A percentile compares a stretch with the other conserved stretches of the same genome.
These are phyloP conservation scores for Phialemoniopsis sp. DNA, from an alignment of 2,329 filamentous ascomycete genomes.

Conservation along the genomic window DNA sequence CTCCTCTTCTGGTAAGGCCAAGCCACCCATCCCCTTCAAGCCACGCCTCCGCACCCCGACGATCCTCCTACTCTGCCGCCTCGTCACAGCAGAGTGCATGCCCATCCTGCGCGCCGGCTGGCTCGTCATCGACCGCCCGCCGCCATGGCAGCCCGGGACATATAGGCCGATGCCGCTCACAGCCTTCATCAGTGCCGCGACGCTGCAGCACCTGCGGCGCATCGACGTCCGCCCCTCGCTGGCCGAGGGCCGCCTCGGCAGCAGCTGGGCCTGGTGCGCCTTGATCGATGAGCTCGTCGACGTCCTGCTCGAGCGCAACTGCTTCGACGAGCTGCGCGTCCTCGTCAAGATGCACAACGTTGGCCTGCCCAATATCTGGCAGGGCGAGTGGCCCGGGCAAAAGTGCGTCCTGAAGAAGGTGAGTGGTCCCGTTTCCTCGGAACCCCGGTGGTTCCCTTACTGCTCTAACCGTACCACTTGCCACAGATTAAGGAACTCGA, in stretches of 20 bases:
- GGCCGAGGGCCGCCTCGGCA: slow-evolving; percentile 16
- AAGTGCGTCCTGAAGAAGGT: neutral
- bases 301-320: slow-evolving; percentile 18
- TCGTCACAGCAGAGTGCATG: slow-evolving; percentile 25
- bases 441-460: no score
- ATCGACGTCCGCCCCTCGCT: slow-evolving; percentile 24
- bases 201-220: slow-evolving; percentile 23
- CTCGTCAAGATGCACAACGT: slow-evolving; percentile 21
- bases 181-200: slow-evolving; percentile 20
- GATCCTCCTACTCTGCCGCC: slow-evolving; percentile 27
- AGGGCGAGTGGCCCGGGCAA: neutral
- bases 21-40: slow-evolving; percentile 2
- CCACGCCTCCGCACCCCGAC: slow-evolving; percentile 18
- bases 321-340: slow-evolving; percentile 19
- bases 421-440: neutral
- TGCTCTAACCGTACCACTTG: no score
- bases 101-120: slow-evolving; percentile 15
- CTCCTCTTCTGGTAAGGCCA: no score
- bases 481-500: neutral
- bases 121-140: slow-evolving; percentile 27
- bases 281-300: slow-evolving; percentile 18
- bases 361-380: neutral
- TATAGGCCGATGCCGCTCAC: slow-evolving; percentile 16
- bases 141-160: slow-evolving; percentile 24
- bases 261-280: slow-evolving; percentile 19